phyloP scores from a whole-genome alignment of 331 rosid genomes.

The Prunus yedoensis region DNA sequence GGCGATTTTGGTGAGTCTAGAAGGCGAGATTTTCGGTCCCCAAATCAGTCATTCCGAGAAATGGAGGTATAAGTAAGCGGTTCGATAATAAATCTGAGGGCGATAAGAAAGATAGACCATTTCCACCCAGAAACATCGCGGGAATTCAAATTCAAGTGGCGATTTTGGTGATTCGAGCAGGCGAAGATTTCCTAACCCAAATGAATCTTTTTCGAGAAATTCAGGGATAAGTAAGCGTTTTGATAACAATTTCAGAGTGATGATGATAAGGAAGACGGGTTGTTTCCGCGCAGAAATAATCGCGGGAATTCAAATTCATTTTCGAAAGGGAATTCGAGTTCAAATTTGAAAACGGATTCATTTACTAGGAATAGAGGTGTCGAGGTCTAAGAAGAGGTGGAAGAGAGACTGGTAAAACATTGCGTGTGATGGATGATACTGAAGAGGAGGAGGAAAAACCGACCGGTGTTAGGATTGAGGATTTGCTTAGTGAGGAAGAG shows the following conservation, averaged over 20 bases:
- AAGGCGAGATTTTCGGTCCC: conserved; percentile 7
- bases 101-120: not conserved
- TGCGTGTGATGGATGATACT: conserved; percentile 26
- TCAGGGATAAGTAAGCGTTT: conserved; percentile 16
- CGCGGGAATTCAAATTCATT: not conserved
- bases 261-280: conserved; percentile 2
- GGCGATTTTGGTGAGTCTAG: conserved; percentile 28
- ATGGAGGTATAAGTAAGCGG: conserved; percentile 16
- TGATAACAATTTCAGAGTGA: conserved; percentile 8
- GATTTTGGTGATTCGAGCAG: conserved; percentile 22
- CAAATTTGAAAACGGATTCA: conserved; percentile 19
- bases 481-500: conserved; percentile 54
- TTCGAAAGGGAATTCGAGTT: not conserved
- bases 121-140: conserved; percentile 16
- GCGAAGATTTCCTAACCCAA: conserved; percentile 22
- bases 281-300: conserved; percentile 4
- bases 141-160: not conserved
- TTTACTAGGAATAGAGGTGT: conserved; percentile 41
- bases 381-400: not conserved
- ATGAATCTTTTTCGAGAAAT: conserved; percentile 22
- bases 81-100: not conserved
- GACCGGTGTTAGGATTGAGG: conserved; percentile 32
- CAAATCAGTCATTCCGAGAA: conserved; percentile 21
- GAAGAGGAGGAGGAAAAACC: conserved; percentile 30
- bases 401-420: conserved; percentile 25